A percentile compares a stretch with the other conserved stretches of the same genome.
Evolutionary conservation across 768 basidiomycete genomes (phyloP).

Genomic region (Psilocybe sp.): DNA sequence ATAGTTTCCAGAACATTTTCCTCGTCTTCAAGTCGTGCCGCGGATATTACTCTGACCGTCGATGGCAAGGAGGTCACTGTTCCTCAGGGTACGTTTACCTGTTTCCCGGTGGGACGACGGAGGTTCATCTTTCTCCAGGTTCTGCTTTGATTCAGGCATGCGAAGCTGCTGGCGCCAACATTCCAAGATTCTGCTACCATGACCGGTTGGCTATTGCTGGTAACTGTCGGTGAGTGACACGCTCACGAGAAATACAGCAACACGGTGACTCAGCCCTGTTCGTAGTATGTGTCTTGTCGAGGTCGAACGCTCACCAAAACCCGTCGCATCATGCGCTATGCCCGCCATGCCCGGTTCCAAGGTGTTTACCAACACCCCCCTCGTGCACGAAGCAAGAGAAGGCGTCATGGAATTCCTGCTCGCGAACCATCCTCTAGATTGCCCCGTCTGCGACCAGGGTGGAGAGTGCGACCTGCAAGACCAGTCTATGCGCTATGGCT

Average conservation of each 20-base stretch:
- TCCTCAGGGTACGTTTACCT: conserved; percentile 72
- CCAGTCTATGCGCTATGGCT: conserved; percentile 98
- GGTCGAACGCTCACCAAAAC: conserved; percentile 93
- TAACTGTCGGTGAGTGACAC: conserved; percentile 78
- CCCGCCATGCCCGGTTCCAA: conserved; percentile 94
- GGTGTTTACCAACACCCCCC: conserved; percentile 90
- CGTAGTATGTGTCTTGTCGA: conserved; percentile 96
- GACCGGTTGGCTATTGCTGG: conserved; percentile 90
- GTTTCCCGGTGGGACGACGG: neutral
- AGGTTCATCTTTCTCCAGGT: conserved; percentile 40
- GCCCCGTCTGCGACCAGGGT: conserved; percentile 98
- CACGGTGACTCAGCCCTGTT: conserved; percentile 2
- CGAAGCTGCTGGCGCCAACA: conserved; percentile 80
- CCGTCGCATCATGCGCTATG: conserved; percentile 95
- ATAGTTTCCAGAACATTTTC: conserved; percentile 61
- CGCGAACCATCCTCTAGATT: conserved; percentile 96
- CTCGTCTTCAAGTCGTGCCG: conserved; percentile 62
- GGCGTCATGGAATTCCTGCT: conserved; percentile 99
- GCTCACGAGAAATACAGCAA: neutral
- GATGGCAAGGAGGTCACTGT: conserved; percentile 98
- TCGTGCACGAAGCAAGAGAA: conserved; percentile 89
- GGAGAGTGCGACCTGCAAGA: conserved; percentile 99
- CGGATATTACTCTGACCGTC: conserved; percentile 88
- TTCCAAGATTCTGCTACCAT: conserved; percentile 52
- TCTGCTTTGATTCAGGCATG: conserved; percentile 97